These are phyloP conservation scores for Colletotrichum aenigma DNA, from an alignment of 2,329 filamentous ascomycete genomes.

Conservation along the genomic window DNA sequence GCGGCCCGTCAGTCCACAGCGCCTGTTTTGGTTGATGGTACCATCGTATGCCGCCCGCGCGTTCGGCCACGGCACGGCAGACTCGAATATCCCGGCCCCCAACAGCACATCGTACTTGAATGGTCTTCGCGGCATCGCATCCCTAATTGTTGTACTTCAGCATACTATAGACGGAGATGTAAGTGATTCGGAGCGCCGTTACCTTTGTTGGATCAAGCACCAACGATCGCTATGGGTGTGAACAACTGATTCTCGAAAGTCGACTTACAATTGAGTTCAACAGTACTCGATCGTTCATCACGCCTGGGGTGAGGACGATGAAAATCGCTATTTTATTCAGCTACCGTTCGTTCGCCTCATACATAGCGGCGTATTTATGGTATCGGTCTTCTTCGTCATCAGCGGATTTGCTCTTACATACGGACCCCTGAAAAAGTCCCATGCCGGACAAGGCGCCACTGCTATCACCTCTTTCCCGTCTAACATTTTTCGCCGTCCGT, in stretches of 20 bases:
- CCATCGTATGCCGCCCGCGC: not conserved
- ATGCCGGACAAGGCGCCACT: constrained; percentile 37
- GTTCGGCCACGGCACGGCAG: not conserved
- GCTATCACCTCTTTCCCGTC: constrained; percentile 45
- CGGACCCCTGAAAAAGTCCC: constrained; percentile 46
- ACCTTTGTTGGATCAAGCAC: not conserved
- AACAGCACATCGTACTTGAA: constrained; percentile 52
- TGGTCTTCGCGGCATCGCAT: constrained; percentile 53
- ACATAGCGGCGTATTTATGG: constrained; percentile 50
- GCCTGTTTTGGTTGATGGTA: not conserved
- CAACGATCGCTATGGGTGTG: not conserved
- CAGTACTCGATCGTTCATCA: not conserved
- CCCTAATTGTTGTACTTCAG: constrained; percentile 51
- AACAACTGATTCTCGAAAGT: not conserved
- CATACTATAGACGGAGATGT: constrained; percentile 42
- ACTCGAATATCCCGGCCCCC: not conserved
- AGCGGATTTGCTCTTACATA: constrained; percentile 53
- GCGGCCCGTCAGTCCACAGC: not conserved
- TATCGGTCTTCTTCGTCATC: constrained; percentile 57
- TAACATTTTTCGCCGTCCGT: constrained; percentile 49
- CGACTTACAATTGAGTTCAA: not conserved
- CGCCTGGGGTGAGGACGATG: not conserved
- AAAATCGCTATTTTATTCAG: constrained; percentile 28
- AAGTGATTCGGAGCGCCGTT: rapidly evolving
- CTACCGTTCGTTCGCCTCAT: constrained; percentile 48